These are phyloP conservation scores for Fusarium pseudoanthophilum DNA, from an alignment of 2,329 filamentous ascomycete species.

Conservation along the genomic window DNA sequence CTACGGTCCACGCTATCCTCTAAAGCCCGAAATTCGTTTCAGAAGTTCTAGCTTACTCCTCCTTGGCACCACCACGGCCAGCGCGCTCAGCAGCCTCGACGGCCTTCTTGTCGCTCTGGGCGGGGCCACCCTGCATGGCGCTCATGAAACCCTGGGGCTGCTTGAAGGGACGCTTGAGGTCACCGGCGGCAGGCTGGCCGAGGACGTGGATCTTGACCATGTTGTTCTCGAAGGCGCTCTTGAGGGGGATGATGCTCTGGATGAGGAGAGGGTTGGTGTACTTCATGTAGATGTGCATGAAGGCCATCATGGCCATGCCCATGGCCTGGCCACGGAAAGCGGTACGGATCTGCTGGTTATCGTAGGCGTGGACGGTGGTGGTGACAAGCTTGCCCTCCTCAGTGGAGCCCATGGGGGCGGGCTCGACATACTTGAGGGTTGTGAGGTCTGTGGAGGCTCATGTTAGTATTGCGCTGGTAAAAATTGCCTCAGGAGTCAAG, in stretches of 20 bases:
- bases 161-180: slow-evolving; percentile 98
- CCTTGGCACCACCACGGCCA: slow-evolving; percentile 76
- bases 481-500: background rate
- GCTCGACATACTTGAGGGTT: slow-evolving; percentile 98
- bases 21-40: slow-evolving; percentile 9
- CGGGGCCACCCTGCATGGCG: slow-evolving; percentile 75
- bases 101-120: slow-evolving; percentile 92
- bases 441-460: slow-evolving; percentile 78
- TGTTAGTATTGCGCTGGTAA: slow-evolving; percentile 16
- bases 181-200: slow-evolving; percentile 85
- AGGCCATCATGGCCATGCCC: slow-evolving; percentile 96
- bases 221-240: slow-evolving; percentile 95
- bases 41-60: slow-evolving; percentile 64
- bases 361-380: slow-evolving; percentile 96
- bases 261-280: slow-evolving; percentile 99
- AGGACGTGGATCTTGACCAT: slow-evolving; percentile 95
- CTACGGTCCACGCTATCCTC: slow-evolving; percentile 11
- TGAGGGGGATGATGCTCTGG: slow-evolving; percentile 98
- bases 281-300: slow-evolving; percentile 99
- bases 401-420: slow-evolving; percentile 88
- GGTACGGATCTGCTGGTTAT: slow-evolving; percentile 83
- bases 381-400: slow-evolving; percentile 97
- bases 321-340: slow-evolving; percentile 92
- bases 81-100: slow-evolving; percentile 83
- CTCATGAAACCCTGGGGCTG: slow-evolving; percentile 83